A percentile compares a stretch with the other conserved stretches of the same genome.
These are phyloP conservation scores for Sugiyamaella novakii DNA, from an alignment of 1,139 yeast genomes.

Conservation along the genomic window DNA sequence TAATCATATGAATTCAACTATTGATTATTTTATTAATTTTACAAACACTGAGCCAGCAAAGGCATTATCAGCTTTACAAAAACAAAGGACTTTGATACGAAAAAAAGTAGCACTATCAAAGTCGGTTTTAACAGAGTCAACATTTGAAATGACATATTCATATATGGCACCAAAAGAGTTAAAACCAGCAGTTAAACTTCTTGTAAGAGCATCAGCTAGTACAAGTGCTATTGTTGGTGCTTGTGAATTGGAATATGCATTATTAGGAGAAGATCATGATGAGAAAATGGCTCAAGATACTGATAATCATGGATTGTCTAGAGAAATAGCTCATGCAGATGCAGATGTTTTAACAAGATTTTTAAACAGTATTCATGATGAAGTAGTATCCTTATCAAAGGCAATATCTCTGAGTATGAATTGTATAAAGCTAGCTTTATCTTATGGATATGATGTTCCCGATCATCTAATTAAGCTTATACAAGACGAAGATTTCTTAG, in stretches of 20 bases:
- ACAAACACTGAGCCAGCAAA: constrained; percentile 23
- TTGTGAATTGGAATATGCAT: constrained; percentile 50
- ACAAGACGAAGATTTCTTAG: neutral
- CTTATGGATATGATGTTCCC: constrained; percentile 48
- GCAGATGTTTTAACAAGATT: constrained; percentile 41
- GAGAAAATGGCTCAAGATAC: neutral
- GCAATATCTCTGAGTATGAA: constrained; percentile 42
- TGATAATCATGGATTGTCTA: constrained; percentile 26
- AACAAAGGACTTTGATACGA: constrained; percentile 38
- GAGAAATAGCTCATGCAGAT: constrained; percentile 46
- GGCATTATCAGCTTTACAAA: constrained; percentile 24
- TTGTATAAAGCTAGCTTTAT: constrained; percentile 41
- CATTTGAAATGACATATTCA: constrained; percentile 53
- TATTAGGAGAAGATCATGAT: constrained; percentile 35
- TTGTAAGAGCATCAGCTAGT: constrained; percentile 42
- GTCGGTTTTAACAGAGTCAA: constrained; percentile 49
- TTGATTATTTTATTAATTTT: constrained; percentile 44
- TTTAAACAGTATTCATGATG: constrained; percentile 39
- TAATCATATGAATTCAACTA: constrained; percentile 44
- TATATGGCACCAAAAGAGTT: constrained; percentile 49
- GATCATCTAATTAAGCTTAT: constrained; percentile 19
- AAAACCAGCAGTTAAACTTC: constrained; percentile 42
- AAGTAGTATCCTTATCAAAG: constrained; percentile 42
- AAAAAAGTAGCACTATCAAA: constrained; percentile 43
- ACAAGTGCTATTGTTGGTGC: constrained; percentile 51